phyloP scores from a whole-genome alignment of 352 stramenopile genomes.

The Phytophthora brassicae region DNA sequence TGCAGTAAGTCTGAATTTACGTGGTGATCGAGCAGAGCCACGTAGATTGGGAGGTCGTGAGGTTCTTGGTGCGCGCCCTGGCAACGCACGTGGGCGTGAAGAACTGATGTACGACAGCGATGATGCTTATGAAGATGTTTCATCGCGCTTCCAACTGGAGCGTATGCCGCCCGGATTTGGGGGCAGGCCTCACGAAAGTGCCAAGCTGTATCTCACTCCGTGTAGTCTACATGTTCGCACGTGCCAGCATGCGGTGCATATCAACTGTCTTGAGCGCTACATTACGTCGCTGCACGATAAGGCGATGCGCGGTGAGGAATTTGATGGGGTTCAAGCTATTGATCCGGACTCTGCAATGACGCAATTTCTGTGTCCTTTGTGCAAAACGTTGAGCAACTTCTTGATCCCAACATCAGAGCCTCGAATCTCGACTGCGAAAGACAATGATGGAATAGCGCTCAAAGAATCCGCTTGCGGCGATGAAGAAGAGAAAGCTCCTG shows the following conservation, averaged over 20 bases:
- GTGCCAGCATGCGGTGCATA: conserved; percentile 86
- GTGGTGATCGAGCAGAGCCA: conserved; percentile 28
- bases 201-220: conserved; percentile 74
- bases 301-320: conserved; percentile 85
- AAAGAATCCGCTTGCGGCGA: conserved; percentile 14
- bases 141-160: conserved; percentile 43
- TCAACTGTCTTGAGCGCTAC: conserved; percentile 85
- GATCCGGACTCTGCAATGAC: conserved; percentile 88
- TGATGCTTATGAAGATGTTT: conserved; percentile 52
- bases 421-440: conserved; percentile 23
- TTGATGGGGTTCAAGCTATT: conserved; percentile 87
- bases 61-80: conserved; percentile 17
- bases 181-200: conserved; percentile 46
- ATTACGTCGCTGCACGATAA: conserved; percentile 87
- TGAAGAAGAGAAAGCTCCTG: conserved; percentile 19
- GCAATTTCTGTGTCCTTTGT: conserved; percentile 92
- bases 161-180: conserved; percentile 50
- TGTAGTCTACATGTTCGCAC: conserved; percentile 84
- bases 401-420: conserved; percentile 81
- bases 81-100: conserved; percentile 25
- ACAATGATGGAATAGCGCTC: conserved; percentile 20
- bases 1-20: conserved; percentile 43
- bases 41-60: conserved; percentile 33
- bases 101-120: conserved; percentile 48
- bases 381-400: conserved; percentile 92